Conservation (phyloP, 257 asterid genomes). For the Misopates orontium region DNA sequence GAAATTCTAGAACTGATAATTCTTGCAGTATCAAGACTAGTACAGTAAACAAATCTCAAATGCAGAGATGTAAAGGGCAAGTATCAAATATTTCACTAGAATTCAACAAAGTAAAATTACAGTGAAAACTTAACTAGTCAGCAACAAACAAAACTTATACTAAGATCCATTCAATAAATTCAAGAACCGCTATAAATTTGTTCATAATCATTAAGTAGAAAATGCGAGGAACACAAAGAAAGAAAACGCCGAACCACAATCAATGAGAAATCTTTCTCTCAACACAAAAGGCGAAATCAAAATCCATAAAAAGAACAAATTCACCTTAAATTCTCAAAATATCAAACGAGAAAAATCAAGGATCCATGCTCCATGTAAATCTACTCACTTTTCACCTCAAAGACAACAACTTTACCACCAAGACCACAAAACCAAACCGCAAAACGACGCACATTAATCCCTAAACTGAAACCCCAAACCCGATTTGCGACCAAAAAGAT, state of each 20-base stretch:
- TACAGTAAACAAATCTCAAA: too few relatives aligned
- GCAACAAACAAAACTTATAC: neutral
- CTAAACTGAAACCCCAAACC: conserved; percentile 10
- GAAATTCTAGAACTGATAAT: too few relatives aligned
- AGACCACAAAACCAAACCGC: neutral
- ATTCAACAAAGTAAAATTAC: neutral
- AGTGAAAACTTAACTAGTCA: neutral
- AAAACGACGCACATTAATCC: conserved; percentile 6
- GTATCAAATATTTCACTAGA: neutral
- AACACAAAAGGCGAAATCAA: conserved; percentile 15
- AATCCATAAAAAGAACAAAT: conserved; percentile 2
- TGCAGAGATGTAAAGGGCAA: too few relatives aligned
- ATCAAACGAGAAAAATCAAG: neutral
- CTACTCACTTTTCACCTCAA: conserved; percentile 23
- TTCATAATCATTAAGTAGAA: too few relatives aligned
- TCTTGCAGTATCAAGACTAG: too few relatives aligned
- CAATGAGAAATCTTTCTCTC: neutral
- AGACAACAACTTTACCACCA: conserved; percentile 23
- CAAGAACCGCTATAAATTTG: neutral
- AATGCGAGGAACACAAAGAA: neutral
- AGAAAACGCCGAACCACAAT: conserved; percentile 11
- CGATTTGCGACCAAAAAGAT: neutral
- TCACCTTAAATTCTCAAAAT: conserved; percentile 4
- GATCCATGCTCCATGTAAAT: conserved; percentile 13
- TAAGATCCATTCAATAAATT: neutral